Evolutionary conservation across 345 rosid species (phyloP), one percentile per base, ranked within the genome.

Genomic region (Aethionema arabicum): DNA sequence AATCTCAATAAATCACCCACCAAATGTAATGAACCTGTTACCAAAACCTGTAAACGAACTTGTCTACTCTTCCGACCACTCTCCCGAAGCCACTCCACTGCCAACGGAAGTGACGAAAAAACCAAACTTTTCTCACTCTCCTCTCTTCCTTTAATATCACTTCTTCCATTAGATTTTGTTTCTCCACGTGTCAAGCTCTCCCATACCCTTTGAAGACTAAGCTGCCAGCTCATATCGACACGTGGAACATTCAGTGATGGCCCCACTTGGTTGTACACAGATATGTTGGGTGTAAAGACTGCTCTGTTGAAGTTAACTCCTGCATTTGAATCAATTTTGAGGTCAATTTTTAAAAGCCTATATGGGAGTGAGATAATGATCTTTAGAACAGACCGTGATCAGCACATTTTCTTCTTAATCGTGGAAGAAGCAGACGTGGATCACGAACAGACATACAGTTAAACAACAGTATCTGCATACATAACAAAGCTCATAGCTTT

Each of bases 391-490:
- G 58, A 85, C 90, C 87, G 5, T 78, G 68, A 59, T 72, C 76
- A 51, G 75, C 79, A 65, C 90, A 78, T 5, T 75, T 77, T 16
- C 57, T 77, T 69, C 73, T 82, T 76, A 90, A 68, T 53, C 57
- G 66, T 5, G 97, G 92, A 57, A 90, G 83, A 56, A 87, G 95
- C 71, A 85, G 74, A 74, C 79, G 78, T 51, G 97, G 97, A 50
- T 90, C 97, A 68, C 97, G 88, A 60, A 90, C 92, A 2, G 86
- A 61, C 96, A 93, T 90, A 75, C 99, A 93, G 63, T 87, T 90
- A 39, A 68, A 74, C 62, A 74, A 63, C 29, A 74, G 62, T 57
- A 73, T 73, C 77, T 73, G 66, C 73, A 63, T 12, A 21, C 12
- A 55, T 3, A 54, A 30, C 30, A 46, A 48, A 55, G 35, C 11